A percentile compares a stretch with the other conserved stretches of the same genome.
Conservation (phyloP, 345 rosid species). For the Clausena lansium region DNA sequence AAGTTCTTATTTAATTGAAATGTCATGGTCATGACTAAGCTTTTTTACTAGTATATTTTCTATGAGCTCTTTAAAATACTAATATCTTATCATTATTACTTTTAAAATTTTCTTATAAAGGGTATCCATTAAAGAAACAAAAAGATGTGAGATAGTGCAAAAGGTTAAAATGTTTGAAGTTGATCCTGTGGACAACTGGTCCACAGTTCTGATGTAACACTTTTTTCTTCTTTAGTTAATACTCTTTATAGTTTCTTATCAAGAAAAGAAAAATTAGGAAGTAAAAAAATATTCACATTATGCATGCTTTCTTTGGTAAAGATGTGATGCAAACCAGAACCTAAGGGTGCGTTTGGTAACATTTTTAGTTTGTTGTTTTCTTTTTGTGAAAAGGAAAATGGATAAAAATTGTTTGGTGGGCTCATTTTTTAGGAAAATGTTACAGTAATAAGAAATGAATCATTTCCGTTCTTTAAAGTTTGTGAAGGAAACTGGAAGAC, state of each 20-base stretch:
- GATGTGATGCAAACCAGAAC: background rate
- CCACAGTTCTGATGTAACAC: background rate
- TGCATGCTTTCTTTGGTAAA: background rate
- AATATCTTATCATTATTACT: background rate
- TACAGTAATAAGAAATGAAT: no score
- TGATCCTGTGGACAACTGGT: background rate
- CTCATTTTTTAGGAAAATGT: no score
- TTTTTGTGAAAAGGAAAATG: no score
- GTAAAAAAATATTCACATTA: background rate
- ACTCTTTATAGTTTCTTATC: background rate
- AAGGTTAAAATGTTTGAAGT: background rate
- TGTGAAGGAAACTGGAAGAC: no score
- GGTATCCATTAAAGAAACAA: background rate
- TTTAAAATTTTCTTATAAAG: background rate
- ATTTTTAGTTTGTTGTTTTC: no score
- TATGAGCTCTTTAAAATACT: background rate
- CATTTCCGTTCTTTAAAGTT: no score
- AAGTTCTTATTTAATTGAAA: constrained; percentile 25
- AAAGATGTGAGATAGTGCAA: constrained; percentile 1
- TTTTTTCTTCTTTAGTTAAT: background rate
- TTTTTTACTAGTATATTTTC: constrained; percentile 4
- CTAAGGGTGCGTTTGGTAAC: background rate
- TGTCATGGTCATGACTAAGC: constrained; percentile 10
- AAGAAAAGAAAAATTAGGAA: background rate
- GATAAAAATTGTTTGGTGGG: no score